Evolutionary conservation across 257 asterid species (phyloP).

Genomic region (Solanum ossicruentum): DNA sequence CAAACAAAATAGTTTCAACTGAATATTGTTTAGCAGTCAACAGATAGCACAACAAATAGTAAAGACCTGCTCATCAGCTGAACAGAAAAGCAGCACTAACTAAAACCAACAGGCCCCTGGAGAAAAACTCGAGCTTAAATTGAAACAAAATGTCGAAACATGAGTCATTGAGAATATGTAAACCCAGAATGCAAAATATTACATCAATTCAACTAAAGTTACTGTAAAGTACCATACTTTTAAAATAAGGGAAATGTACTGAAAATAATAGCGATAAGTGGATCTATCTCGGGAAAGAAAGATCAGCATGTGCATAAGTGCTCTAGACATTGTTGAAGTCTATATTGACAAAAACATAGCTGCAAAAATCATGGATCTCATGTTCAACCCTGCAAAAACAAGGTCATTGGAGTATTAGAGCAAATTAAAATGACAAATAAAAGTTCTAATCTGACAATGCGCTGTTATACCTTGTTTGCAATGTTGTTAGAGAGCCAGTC

Average conservation of each 20-base stretch:
- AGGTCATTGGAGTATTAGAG: not conserved
- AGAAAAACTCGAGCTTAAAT: not conserved
- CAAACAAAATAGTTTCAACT: not conserved
- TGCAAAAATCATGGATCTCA: constrained; percentile 12
- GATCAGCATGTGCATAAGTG: not conserved
- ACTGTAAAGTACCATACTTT: not conserved
- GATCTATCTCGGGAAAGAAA: constrained; percentile 4
- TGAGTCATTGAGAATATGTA: not conserved
- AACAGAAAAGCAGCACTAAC: not conserved
- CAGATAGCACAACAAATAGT: not conserved
- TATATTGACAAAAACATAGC: constrained; percentile 13
- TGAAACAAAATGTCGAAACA: not conserved
- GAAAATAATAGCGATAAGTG: not conserved
- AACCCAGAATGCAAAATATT: not conserved
- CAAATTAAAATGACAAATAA: not conserved
- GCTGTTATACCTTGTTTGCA: constrained; percentile 39
- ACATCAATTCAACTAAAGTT: not conserved
- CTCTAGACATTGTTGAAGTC: constrained; percentile 8
- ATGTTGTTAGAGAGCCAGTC: constrained; percentile 75
- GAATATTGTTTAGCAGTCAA: not conserved
- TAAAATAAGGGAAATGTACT: not conserved
- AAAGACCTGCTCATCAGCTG: not conserved
- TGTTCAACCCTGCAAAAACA: constrained; percentile 23
- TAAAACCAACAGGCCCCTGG: not conserved
- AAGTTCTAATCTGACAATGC: not conserved